Conservation (phyloP, 2,329 filamentous ascomycete genomes). For the Curvularia lunata region DNA sequence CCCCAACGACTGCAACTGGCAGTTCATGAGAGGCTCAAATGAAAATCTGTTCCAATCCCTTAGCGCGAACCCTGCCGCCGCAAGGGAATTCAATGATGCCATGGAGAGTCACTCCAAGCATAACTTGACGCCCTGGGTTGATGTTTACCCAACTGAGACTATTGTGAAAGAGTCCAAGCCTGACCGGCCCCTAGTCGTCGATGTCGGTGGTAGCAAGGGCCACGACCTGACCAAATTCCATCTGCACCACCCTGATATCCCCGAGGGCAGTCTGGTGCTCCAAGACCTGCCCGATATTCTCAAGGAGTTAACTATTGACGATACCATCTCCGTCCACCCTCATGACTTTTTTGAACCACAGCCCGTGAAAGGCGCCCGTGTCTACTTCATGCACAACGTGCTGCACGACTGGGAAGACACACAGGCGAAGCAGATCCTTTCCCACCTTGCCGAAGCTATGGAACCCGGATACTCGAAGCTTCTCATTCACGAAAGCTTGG, state of each 20-base stretch:
- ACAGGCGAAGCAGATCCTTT: conserved; percentile 7
- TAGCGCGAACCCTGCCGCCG: conserved; percentile 12
- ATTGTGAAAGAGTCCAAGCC: conserved; percentile 2
- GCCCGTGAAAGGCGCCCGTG: conserved; percentile 8
- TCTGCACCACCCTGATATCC: conserved; percentile 6
- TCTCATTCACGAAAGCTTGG: conserved; percentile 1
- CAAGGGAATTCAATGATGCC: conserved; percentile 9
- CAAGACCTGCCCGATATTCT: conserved; percentile 10
- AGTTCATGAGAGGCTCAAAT: conserved; percentile 10
- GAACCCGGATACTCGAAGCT: conserved; percentile 4
- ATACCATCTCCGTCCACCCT: conserved; percentile 3
- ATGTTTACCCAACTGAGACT: conserved; percentile 8
- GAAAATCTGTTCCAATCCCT: conserved; percentile 11
- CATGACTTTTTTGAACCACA: conserved; percentile 12
- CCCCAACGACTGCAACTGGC: conserved; percentile 12
- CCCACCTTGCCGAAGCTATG: conserved; percentile 6
- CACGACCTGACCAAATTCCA: conserved; percentile 10
- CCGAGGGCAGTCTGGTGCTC: conserved; percentile 6
- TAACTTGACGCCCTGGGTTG: conserved; percentile 4
- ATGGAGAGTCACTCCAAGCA: conserved; percentile 10
- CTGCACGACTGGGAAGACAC: conserved; percentile 9
- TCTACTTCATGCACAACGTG: conserved; percentile 11
- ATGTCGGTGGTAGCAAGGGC: conserved; percentile 14
- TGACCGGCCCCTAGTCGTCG: conserved; percentile 6
- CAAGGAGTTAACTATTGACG: conserved; percentile 4